Conservation (phyloP, 2,329 filamentous ascomycete species). For the Aspergillus intermedius region DNA sequence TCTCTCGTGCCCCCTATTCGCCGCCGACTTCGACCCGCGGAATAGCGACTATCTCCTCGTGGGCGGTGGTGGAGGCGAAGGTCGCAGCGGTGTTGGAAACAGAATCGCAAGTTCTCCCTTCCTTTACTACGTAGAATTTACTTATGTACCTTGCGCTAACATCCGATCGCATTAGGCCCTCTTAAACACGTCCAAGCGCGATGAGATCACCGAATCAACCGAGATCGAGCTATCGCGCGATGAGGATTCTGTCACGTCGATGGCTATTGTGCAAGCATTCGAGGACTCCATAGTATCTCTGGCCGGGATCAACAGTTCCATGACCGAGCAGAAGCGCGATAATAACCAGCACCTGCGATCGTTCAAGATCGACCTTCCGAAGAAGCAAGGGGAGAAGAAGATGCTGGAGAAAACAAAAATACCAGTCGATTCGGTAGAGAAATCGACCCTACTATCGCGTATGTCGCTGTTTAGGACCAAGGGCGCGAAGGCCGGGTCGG, state of each 20-base stretch:
- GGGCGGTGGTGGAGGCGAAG: conserved; percentile 79
- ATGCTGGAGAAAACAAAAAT: conserved; percentile 15
- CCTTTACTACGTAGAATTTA: not conserved
- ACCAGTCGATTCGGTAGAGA: conserved; percentile 21
- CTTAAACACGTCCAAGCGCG: conserved; percentile 61
- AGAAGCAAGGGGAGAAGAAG: conserved; percentile 8
- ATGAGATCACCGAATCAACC: conserved; percentile 57
- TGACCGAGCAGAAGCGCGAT: conserved; percentile 63
- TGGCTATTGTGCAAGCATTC: conserved; percentile 61
- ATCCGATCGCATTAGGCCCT: conserved; percentile 48
- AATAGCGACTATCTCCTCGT: conserved; percentile 71
- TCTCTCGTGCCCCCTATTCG: conserved; percentile 77
- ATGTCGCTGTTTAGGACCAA: conserved; percentile 45
- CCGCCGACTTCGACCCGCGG: conserved; percentile 79
- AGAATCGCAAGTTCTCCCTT: conserved; percentile 61
- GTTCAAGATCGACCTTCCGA: conserved; percentile 55
- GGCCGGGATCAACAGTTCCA: conserved; percentile 79
- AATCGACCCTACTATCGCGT: conserved; percentile 45
- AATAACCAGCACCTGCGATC: conserved; percentile 80
- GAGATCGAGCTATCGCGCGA: conserved; percentile 73
- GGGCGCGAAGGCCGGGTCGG: conserved; percentile 29
- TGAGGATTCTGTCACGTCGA: conserved; percentile 82
- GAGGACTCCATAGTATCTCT: conserved; percentile 51
- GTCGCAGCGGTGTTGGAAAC: conserved; percentile 75
- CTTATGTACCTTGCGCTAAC: no score